phyloP scores from a whole-genome alignment of 306 rosid species.

The Castanea crenata region DNA sequence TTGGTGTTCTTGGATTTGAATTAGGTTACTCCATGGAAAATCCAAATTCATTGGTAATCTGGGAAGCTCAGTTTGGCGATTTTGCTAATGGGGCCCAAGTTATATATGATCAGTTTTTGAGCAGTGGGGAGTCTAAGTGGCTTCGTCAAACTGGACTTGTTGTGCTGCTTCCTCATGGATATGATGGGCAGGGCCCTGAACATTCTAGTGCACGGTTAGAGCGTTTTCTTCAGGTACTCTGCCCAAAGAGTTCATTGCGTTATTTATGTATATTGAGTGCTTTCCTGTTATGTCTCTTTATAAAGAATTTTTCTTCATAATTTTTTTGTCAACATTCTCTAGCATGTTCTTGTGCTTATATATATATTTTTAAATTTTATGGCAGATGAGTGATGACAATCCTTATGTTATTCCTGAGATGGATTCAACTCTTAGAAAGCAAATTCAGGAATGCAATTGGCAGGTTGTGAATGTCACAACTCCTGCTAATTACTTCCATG shows the following conservation, averaged over 20 bases:
- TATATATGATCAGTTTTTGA: conserved; percentile 89
- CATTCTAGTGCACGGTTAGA: conserved; percentile 92
- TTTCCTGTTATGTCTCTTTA: neutral
- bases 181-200: conserved; percentile 98
- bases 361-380: conserved; percentile 19
- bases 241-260: neutral
- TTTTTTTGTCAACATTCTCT: neutral
- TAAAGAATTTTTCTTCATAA: neutral
- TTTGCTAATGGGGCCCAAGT: conserved; percentile 97
- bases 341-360: conserved; percentile 9
- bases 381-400: conserved; percentile 98
- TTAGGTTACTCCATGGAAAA: conserved; percentile 97
- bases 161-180: conserved; percentile 94
- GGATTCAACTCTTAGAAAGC: conserved; percentile 90
- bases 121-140: conserved; percentile 97
- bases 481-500: conserved; percentile 98
- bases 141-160: conserved; percentile 96
- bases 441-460: conserved; percentile 98
- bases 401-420: conserved; percentile 92
- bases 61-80: conserved; percentile 99
- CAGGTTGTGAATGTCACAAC: conserved; percentile 96
- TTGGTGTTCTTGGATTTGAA: conserved; percentile 97
- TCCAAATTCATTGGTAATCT: conserved; percentile 87
- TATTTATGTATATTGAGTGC: neutral
- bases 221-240: conserved; percentile 85